These are phyloP conservation scores for Physcomitrellopsis africana DNA, from an alignment of 225 moss, liverwort and hornwort species.

Conservation along the genomic window DNA sequence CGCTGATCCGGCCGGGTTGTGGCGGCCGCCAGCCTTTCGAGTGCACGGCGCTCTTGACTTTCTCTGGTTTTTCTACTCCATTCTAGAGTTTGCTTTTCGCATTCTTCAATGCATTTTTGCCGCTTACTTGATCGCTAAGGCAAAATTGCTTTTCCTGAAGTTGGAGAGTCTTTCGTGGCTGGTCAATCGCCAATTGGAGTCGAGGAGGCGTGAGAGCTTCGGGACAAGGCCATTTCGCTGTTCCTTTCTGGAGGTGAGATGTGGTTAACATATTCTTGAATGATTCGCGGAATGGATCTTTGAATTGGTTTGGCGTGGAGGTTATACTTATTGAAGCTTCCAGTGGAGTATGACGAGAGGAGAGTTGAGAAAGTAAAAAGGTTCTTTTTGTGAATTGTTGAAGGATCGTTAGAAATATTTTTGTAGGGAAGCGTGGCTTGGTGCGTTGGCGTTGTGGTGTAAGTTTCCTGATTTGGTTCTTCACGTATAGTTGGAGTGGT, in stretches of 20 bases:
- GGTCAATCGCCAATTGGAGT: neutral
- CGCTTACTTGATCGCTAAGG: neutral
- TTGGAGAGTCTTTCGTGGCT: too few species aligned
- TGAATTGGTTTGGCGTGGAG: neutral
- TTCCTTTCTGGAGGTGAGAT: neutral
- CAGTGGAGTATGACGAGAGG: neutral
- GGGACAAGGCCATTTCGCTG: neutral
- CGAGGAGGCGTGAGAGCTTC: neutral
- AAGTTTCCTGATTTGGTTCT: too few species aligned
- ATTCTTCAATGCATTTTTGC: too few species aligned
- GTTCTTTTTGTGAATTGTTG: constrained; percentile 10
- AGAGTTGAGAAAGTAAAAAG: neutral
- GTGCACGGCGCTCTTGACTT: neutral
- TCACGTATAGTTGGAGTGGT: too few species aligned
- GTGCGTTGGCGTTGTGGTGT: too few species aligned
- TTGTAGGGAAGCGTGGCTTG: too few species aligned
- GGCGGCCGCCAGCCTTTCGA: constrained; percentile 25
- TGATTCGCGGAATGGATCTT: neutral
- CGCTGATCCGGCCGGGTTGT: constrained; percentile 25
- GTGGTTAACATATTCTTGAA: neutral
- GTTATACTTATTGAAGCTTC: neutral
- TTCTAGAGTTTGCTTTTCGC: too few species aligned
- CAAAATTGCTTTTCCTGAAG: neutral
- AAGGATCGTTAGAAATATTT: constrained; percentile 10
- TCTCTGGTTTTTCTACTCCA: too few species aligned